Conservation (phyloP, 768 basidiomycete species). For the Tulasnella sp. region DNA sequence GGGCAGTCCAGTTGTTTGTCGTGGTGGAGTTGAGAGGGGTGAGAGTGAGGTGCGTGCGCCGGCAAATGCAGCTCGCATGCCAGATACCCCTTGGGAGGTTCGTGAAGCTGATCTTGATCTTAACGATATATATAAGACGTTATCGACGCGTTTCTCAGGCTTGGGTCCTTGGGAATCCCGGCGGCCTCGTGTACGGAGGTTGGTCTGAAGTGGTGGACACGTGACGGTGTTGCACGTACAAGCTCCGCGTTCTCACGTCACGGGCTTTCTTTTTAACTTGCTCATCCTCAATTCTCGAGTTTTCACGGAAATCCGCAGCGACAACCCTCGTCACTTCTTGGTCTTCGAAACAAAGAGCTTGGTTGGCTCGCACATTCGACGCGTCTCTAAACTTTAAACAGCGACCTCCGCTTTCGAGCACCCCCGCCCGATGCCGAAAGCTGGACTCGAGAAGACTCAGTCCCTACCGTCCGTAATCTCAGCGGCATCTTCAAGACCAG, state of each 20-base stretch:
- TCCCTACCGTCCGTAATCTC: neutral
- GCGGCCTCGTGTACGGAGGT: neutral
- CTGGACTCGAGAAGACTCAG: neutral
- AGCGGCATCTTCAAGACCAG: neutral
- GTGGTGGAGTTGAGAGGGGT: neutral
- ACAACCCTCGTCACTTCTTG: neutral
- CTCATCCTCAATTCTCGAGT: neutral
- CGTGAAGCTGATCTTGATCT: neutral
- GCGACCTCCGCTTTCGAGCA: neutral
- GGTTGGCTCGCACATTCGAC: neutral
- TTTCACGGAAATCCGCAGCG: neutral
- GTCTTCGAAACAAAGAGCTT: neutral
- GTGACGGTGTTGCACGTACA: neutral
- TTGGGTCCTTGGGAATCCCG: neutral
- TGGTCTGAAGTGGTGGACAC: neutral
- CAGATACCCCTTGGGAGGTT: neutral
- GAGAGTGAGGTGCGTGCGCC: neutral
- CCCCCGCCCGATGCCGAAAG: neutral
- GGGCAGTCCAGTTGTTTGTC: neutral
- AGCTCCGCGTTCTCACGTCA: neutral
- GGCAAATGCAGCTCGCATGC: neutral
- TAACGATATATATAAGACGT: neutral
- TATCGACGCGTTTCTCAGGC: neutral
- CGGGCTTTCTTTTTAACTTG: neutral
- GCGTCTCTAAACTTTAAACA: neutral